Evolutionary conservation across 2,329 filamentous ascomycete species (phyloP), one percentile per base, ranked within the genome.

Genomic region (Cladosporium austrohemisphaericum): DNA sequence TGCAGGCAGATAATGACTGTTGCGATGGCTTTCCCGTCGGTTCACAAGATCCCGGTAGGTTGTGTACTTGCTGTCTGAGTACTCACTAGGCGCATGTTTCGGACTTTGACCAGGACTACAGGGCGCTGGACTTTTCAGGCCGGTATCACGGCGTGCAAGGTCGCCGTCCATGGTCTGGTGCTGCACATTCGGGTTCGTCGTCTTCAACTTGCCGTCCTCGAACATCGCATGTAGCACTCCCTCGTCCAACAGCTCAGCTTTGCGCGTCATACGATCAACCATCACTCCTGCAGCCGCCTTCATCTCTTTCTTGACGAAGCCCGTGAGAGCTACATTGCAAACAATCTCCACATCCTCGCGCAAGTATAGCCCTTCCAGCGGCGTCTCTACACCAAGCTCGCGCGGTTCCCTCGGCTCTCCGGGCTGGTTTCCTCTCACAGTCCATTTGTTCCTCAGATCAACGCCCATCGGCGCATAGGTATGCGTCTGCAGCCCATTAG

Each of bases 401-500:
- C 75, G 72, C 18, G 71, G 68, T 68, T 85, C 80, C 1, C 79
- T 76, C 1, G 78, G 72, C 65, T 87, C 84, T 41, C 82, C 83
- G 0, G 82, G 78, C 65, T 86, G 83, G 63, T 86, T 86, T 6
- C 84, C 84, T 52, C 75, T 77, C 49, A 87, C 80, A 60, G 79
- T 76, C 65, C 85, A 87, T 58, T 79, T 84, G 69, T 83, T 84
- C 55, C 83, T 76, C 64, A 86, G 66, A 62, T 87, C 83, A 44
- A 85, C 74, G 53, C 76, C 78, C 63, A 85, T 76, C 25, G 84
- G 84, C 33, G 81, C 83, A 62, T 86, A 86, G 45, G 83, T 81
- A 69, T 87, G 84, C 8, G 81, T 85, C 68, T 87, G 84, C 52
- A 87, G 69, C 3, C 84, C 84, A 79, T 81, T 85, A 2, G 83